Base-by-base conservation (phyloP, 2,329 filamentous ascomycete species). In the Pyrenophora teres region DNA sequence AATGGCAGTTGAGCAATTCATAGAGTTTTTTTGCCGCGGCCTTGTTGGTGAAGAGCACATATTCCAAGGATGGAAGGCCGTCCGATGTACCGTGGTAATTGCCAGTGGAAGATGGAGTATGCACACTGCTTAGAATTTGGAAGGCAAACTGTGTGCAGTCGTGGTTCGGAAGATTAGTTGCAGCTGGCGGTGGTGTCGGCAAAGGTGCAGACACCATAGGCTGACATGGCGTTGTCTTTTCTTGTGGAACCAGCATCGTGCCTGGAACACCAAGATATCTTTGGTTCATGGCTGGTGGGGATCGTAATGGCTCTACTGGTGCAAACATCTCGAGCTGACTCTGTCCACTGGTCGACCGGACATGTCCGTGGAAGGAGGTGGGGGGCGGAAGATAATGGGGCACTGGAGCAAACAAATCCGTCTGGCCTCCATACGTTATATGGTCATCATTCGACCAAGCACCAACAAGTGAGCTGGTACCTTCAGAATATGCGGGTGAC, bases 111-210 rank as follows among this genome's bases (percentile, higher is more conserved):
- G 65, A 65, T 12, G 68, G 68, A 18, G 66, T 60, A 52, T 71
- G 71, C 4, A 73, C 56, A 42, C 64, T 71, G 52, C 67, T 70
- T 15, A 73, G 50, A 3, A 68, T 71, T 41, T 68, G 63, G 44
- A 73, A 73, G 18, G 71, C 70, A 40, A 71, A 69, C 19, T 69
- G 60, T 5, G 70, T 73, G 58, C 71, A 73, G 52, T 71, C 68
- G 46, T 73, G 71, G 49, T 46, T 66, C 12, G 56, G 58, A 6
- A 59, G n/a, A 7, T 60, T 60, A 16, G 61, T 52, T 12, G 64
- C 62, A 15, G 51, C 40, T 13, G 65, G 64, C 8, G 67, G 66
- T 8, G 68, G 67, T 8, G 63, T 68, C 3, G 69, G 64, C n/a
- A 70, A 60, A 38, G 69, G 65, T n/a, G 62, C 62, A 8, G 62